These are phyloP conservation scores for Coniosporium tulheliwenetii DNA, from an alignment of 2,329 filamentous ascomycete species.

Conservation along the genomic window DNA sequence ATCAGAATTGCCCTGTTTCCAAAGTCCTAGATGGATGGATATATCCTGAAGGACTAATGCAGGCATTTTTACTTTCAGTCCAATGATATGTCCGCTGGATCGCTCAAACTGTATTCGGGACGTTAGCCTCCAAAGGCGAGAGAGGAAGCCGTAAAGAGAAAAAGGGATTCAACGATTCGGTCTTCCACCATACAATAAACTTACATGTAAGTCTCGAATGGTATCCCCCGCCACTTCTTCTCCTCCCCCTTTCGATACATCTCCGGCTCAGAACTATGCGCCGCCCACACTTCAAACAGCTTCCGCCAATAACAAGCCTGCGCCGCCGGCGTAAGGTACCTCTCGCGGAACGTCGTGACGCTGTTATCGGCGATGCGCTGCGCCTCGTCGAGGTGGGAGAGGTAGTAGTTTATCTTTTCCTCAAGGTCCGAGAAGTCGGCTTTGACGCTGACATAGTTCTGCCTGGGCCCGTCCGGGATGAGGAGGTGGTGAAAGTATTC, in stretches of 20 bases:
- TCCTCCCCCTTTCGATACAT: not conserved
- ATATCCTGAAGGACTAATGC: too few relatives aligned
- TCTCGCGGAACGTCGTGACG: constrained; percentile 31
- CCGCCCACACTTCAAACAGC: constrained; percentile 22
- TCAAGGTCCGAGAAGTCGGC: constrained; percentile 25
- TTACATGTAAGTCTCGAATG: not conserved
- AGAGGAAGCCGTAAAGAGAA: too few relatives aligned
- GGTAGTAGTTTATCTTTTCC: constrained; percentile 21
- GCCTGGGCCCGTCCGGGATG: constrained; percentile 25
- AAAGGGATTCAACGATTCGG: too few relatives aligned
- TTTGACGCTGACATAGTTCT: constrained; percentile 34
- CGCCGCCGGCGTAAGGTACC: constrained; percentile 38
- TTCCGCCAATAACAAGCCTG: constrained; percentile 41
- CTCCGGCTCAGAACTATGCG: constrained; percentile 15
- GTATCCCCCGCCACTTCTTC: not conserved
- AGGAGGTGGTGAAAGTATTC: constrained; percentile 34
- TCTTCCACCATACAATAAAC: too few relatives aligned
- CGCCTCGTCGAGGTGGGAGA: constrained; percentile 27
- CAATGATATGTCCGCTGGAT: too few relatives aligned
- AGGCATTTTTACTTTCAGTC: too few relatives aligned
- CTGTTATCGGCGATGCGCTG: constrained; percentile 34
- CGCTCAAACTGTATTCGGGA: too few relatives aligned
- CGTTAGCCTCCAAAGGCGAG: too few relatives aligned
- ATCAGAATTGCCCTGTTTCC: too few relatives aligned
- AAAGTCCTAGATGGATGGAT: too few relatives aligned